Percentiles rank a stretch among this genome's conserved stretches.
phyloP scores from a whole-genome alignment of 1,139 yeast species.

The Yamadazyma sp. region DNA sequence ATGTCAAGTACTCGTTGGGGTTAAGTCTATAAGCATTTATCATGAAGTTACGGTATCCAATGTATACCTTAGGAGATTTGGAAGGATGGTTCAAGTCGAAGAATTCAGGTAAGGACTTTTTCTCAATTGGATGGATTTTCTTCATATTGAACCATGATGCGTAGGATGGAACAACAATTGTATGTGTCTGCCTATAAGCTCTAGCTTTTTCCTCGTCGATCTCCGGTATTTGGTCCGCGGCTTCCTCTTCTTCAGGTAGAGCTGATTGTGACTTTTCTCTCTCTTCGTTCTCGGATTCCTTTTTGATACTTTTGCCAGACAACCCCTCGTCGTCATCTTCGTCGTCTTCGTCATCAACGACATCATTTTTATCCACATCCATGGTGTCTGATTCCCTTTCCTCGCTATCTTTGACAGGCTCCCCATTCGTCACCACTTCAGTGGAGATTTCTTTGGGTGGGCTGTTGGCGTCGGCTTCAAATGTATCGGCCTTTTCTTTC shows the following conservation, averaged over 20 bases:
- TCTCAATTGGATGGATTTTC: slow-evolving; percentile 61
- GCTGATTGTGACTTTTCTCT: slow-evolving; percentile 2
- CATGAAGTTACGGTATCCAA: slow-evolving; percentile 91
- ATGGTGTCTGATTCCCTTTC: too few species aligned
- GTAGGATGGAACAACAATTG: slow-evolving; percentile 90
- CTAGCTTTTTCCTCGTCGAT: slow-evolving; percentile 16
- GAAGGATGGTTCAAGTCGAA: slow-evolving; percentile 73
- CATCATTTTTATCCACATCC: slow-evolving; percentile 2
- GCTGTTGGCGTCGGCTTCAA: too few species aligned
- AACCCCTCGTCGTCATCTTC: slow-evolving; percentile 2
- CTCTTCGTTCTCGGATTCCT: slow-evolving; percentile 3
- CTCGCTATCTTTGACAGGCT: neutral
- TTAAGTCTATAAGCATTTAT: slow-evolving; percentile 87
- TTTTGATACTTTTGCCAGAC: slow-evolving; percentile 2
- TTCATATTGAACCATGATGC: slow-evolving; percentile 85
- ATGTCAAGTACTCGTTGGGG: slow-evolving; percentile 89
- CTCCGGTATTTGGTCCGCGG: slow-evolving; percentile 14
- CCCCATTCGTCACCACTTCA: neutral
- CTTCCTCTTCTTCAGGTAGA: slow-evolving; percentile 6
- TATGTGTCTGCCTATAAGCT: slow-evolving; percentile 65
- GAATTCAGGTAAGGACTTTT: slow-evolving; percentile 86
- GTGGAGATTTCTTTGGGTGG: too few species aligned
- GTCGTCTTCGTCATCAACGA: slow-evolving; percentile 5
- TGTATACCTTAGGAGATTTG: slow-evolving; percentile 86
- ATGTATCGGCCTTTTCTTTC: too few species aligned